Percentiles rank a stretch among this genome's conserved stretches.
Evolutionary conservation across 805 yeast species (phyloP).

Genomic region (Blastobotrys terrestris): DNA sequence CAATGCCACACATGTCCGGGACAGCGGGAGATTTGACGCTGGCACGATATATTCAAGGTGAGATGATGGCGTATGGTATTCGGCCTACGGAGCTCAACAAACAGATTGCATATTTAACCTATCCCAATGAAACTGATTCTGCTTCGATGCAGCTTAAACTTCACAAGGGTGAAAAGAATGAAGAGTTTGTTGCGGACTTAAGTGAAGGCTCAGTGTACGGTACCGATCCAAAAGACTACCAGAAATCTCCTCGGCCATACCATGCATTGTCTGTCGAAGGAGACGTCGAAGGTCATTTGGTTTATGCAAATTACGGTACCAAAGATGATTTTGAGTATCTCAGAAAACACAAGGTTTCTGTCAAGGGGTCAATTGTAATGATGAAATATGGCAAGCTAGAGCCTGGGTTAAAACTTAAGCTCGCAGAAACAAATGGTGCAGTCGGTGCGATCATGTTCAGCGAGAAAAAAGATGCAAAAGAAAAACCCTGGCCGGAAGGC

Average conservation of each 20-base stretch:
- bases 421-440: conserved; percentile 54
- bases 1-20: conserved; percentile 84
- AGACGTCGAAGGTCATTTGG: conserved; percentile 43
- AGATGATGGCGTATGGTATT: conserved; percentile 54
- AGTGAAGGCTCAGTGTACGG: conserved; percentile 29
- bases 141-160: conserved; percentile 23
- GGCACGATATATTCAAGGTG: conserved; percentile 56
- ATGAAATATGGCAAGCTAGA: conserved; percentile 48
- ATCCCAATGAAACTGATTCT: conserved; percentile 42
- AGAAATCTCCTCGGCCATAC: conserved; percentile 34
- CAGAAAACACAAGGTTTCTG: conserved; percentile 22
- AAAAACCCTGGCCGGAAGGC: conserved; percentile 28
- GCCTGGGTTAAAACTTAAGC: conserved; percentile 44
- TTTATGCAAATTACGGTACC: conserved; percentile 67
- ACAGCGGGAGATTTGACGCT: conserved; percentile 77
- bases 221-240: conserved; percentile 21
- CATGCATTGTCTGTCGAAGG: conserved; percentile 66
- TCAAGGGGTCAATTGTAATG: conserved; percentile 50
- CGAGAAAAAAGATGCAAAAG: conserved; percentile 24
- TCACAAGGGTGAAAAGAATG: conserved; percentile 22
- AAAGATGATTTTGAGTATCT: conserved; percentile 45
- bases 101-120: conserved; percentile 55
- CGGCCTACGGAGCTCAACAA: conserved; percentile 39
- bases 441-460: conserved; percentile 64
- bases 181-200: conserved; percentile 34